Conservation (phyloP, 2,329 filamentous ascomycete species). For the Magnaporthiopsis incrustans region DNA sequence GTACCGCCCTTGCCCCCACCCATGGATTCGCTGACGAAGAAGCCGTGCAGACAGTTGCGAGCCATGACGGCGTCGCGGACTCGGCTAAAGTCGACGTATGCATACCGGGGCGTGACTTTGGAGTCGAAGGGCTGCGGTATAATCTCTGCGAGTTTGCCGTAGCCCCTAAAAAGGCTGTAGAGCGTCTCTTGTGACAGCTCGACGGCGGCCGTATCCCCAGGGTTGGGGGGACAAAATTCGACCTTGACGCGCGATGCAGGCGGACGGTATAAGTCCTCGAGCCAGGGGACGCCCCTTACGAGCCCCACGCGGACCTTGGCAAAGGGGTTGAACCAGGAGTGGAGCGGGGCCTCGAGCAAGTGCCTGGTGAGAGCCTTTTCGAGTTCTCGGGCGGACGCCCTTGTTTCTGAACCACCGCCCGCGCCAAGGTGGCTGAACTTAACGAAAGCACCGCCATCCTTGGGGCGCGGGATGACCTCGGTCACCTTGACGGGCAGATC, state of each 20-base stretch:
- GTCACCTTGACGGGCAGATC: conserved; percentile 61
- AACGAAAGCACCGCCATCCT: conserved; percentile 90
- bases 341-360: conserved; percentile 62
- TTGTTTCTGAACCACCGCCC: background rate
- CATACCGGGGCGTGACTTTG: conserved; percentile 74
- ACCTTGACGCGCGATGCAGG: conserved; percentile 70
- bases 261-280: conserved; percentile 82
- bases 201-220: conserved; percentile 57
- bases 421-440: conserved; percentile 55
- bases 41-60: conserved; percentile 86
- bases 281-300: conserved; percentile 82
- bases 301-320: conserved; percentile 60
- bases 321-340: conserved; percentile 87
- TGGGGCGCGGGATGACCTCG: conserved; percentile 74
- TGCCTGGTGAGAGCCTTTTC: conserved; percentile 50
- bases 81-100: conserved; percentile 67
- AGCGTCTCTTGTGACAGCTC: conserved; percentile 81
- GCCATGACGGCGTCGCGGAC: conserved; percentile 77
- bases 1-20: conserved; percentile 74
- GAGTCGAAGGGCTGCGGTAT: conserved; percentile 75
- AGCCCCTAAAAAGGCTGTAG: conserved; percentile 80
- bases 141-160: conserved; percentile 87
- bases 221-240: conserved; percentile 70
- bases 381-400: conserved; percentile 24
- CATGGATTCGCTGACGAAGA: conserved; percentile 56